Evolutionary conservation across 1,284 basidiomycete species (phyloP).

Genomic region (Pyrrhoderma noxium): DNA sequence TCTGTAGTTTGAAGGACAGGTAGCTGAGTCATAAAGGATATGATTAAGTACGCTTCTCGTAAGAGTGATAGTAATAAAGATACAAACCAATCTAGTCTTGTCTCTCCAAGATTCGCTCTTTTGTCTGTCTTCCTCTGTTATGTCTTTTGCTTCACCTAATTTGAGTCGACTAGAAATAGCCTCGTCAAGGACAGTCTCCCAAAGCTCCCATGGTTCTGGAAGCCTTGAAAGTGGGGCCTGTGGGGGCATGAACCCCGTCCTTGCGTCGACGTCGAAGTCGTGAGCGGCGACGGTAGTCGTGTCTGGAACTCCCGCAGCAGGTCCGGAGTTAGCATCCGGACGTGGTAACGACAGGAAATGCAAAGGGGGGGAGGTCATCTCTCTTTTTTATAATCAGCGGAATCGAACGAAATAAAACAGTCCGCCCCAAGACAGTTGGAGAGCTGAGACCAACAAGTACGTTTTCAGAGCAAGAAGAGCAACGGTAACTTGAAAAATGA

Average conservation of each 20-base stretch:
- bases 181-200: slow-evolving; percentile 59
- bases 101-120: slow-evolving; percentile 56
- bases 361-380: slow-evolving; percentile 30
- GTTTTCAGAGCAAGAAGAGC: too few species aligned
- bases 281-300: slow-evolving; percentile 84
- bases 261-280: slow-evolving; percentile 91
- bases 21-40: slow-evolving; percentile 31
- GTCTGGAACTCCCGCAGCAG: slow-evolving; percentile 44
- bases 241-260: slow-evolving; percentile 89
- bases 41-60: neutral
- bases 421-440: too few species aligned
- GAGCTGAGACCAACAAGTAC: too few species aligned
- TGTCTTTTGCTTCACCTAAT: slow-evolving; percentile 42
- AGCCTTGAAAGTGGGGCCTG: slow-evolving; percentile 65
- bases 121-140: slow-evolving; percentile 28
- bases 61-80: neutral
- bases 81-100: slow-evolving; percentile 44
- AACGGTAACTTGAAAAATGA: too few species aligned
- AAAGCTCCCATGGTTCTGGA: slow-evolving; percentile 53
- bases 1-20: slow-evolving; percentile 42
- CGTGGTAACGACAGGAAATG: slow-evolving; percentile 67
- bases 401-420: too few species aligned
- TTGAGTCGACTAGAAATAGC: slow-evolving; percentile 45
- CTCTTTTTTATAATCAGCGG: neutral
- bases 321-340: slow-evolving; percentile 37